Percentiles rank a stretch among this genome's conserved stretches.
These are phyloP conservation scores for Ascochyta clinopodiicola DNA, from an alignment of 2,329 filamentous ascomycete species.

Conservation along the genomic window DNA sequence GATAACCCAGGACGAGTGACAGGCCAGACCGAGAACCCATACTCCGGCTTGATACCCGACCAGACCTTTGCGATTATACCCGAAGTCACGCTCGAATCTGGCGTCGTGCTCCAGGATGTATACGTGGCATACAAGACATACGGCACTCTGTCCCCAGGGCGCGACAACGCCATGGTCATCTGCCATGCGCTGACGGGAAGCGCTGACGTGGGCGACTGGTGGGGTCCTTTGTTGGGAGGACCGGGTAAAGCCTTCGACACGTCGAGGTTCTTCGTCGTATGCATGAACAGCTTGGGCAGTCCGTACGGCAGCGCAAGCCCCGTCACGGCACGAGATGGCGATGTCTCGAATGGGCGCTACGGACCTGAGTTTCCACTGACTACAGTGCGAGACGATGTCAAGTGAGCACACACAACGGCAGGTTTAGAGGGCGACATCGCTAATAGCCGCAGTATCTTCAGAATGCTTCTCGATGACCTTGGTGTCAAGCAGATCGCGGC, in stretches of 20 bases:
- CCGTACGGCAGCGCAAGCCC: constrained; percentile 89
- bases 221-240: constrained; percentile 81
- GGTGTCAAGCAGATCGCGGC: constrained; percentile 79
- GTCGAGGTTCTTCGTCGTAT: constrained; percentile 83
- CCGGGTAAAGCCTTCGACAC: constrained; percentile 81
- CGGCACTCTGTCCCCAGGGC: constrained; percentile 61
- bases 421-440: constrained; percentile 9
- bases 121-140: constrained; percentile 70
- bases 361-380: constrained; percentile 96
- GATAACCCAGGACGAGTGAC: constrained; percentile 42
- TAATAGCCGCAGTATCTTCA: constrained; percentile 68
- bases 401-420: constrained; percentile 61
- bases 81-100: constrained; percentile 90
- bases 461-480: constrained; percentile 78
- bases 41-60: constrained; percentile 82
- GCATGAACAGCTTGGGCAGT: constrained; percentile 84
- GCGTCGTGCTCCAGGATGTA: constrained; percentile 79
- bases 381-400: constrained; percentile 93
- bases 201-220: constrained; percentile 86
- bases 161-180: constrained; percentile 70
- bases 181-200: constrained; percentile 88
- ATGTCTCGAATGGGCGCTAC: constrained; percentile 76
- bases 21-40: constrained; percentile 88
- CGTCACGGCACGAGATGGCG: constrained; percentile 85
- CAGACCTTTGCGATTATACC: constrained; percentile 88